These are phyloP conservation scores for Vitis labrusca DNA, from an alignment of 164 flowering plant genomes.

Conservation along the genomic window DNA sequence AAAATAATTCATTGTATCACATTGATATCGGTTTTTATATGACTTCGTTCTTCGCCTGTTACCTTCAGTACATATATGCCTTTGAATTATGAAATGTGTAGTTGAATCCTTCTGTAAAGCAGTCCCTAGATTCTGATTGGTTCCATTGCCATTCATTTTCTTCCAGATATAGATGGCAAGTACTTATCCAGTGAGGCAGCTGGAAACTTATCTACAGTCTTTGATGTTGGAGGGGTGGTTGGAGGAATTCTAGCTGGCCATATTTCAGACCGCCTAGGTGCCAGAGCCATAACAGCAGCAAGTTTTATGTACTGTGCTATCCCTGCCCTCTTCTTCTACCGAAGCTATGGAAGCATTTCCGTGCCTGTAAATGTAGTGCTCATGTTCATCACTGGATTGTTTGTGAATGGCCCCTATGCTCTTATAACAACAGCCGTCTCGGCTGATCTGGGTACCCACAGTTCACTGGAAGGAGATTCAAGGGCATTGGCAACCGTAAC, in stretches of 20 bases:
- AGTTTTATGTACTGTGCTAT: slow-evolving; percentile 78
- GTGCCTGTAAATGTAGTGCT: slow-evolving; percentile 38
- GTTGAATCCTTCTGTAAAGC: neutral
- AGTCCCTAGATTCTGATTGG: neutral
- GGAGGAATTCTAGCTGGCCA: slow-evolving; percentile 86
- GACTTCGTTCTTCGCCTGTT: too few species aligned
- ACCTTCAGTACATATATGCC: neutral
- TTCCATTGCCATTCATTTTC: neutral
- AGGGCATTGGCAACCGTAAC: too few species aligned
- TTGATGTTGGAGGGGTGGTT: slow-evolving; percentile 78
- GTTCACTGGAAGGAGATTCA: too few species aligned
- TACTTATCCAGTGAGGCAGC: slow-evolving; percentile 60
- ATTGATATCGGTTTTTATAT: too few species aligned
- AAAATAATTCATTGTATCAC: too few species aligned
- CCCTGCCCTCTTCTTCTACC: slow-evolving; percentile 67
- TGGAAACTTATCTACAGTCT: slow-evolving; percentile 72
- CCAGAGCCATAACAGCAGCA: slow-evolving; percentile 83
- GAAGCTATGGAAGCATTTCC: slow-evolving; percentile 63
- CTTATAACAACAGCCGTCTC: too few species aligned
- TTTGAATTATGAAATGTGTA: neutral
- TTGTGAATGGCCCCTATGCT: too few species aligned
- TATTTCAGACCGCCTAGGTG: slow-evolving; percentile 69
- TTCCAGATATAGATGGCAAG: slow-evolving; percentile 67
- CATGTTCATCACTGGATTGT: too few species aligned
- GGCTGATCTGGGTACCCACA: too few species aligned